Evolutionary conservation across 805 yeast genomes (phyloP).

Genomic region (Candida orba): DNA sequence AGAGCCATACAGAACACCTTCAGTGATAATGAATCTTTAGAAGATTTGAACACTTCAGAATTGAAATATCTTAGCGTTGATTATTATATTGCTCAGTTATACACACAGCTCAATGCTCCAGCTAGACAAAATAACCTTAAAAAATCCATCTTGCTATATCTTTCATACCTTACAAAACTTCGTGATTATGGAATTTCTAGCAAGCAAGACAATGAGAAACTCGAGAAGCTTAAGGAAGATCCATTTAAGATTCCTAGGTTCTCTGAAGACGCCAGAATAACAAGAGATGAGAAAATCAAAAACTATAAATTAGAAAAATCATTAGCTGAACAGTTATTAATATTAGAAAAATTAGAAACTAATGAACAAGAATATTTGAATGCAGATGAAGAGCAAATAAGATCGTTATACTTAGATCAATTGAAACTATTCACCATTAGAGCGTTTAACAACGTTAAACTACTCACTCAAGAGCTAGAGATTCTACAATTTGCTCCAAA

Average conservation of each 20-base stretch:
- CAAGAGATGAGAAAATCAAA: constrained; percentile 68
- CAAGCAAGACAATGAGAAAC: constrained; percentile 28
- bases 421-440: constrained; percentile 44
- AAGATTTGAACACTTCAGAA: constrained; percentile 60
- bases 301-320: constrained; percentile 55
- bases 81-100: constrained; percentile 44
- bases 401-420: constrained; percentile 51
- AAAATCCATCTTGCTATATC: constrained; percentile 35
- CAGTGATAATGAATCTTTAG: constrained; percentile 63
- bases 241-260: constrained; percentile 28
- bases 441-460: constrained; percentile 50
- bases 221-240: constrained; percentile 27
- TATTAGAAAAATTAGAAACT: constrained; percentile 30
- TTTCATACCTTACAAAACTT: constrained; percentile 39
- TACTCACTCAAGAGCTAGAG: constrained; percentile 56
- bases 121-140: constrained; percentile 29
- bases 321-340: constrained; percentile 36
- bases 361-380: constrained; percentile 26
- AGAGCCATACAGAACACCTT: constrained; percentile 41
- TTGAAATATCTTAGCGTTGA: constrained; percentile 54
- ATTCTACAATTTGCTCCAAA: constrained; percentile 45
- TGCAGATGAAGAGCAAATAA: constrained; percentile 59
- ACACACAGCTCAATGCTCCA: constrained; percentile 23
- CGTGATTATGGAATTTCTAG: constrained; percentile 39
- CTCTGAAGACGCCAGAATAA: constrained; percentile 32